A percentile compares a stretch with the other conserved stretches of the same genome.
These are phyloP conservation scores for Mycena sanguinolenta DNA, from an alignment of 768 basidiomycete species.

Conservation along the genomic window DNA sequence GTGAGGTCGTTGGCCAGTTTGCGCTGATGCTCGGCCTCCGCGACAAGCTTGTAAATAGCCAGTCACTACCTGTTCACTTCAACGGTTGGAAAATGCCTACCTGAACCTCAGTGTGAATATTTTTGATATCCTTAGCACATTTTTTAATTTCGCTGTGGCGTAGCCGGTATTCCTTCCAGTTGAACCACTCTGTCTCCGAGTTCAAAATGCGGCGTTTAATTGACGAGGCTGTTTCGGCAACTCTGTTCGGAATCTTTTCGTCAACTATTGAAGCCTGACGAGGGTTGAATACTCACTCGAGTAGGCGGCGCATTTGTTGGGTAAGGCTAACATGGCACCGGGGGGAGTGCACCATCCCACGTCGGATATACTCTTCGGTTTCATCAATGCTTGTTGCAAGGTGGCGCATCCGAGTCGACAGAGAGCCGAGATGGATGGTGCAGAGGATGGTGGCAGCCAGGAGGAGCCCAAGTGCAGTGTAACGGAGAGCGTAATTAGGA, in stretches of 20 bases:
- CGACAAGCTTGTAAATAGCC: background rate
- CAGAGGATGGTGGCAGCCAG: too few species aligned
- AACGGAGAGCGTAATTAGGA: too few species aligned
- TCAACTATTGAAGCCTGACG: background rate
- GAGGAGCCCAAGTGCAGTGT: too few species aligned
- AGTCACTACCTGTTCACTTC: too few species aligned
- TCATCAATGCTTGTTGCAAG: background rate
- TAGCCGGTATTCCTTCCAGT: background rate
- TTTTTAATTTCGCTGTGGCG: background rate
- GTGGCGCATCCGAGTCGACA: background rate
- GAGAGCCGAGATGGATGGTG: too few species aligned
- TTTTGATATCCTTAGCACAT: background rate
- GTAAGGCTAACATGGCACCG: background rate
- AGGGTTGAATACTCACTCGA: background rate
- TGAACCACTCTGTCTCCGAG: background rate
- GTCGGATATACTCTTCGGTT: background rate
- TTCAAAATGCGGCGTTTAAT: background rate
- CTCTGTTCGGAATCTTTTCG: background rate
- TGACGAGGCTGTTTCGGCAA: background rate
- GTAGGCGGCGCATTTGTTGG: background rate
- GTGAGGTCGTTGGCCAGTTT: background rate
- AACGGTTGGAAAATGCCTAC: background rate
- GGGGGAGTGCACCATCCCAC: background rate
- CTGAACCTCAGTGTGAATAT: background rate
- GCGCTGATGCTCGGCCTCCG: conserved; percentile 10